Conservation (phyloP, 352 stramenopile species). For the Pythium aquatile region DNA sequence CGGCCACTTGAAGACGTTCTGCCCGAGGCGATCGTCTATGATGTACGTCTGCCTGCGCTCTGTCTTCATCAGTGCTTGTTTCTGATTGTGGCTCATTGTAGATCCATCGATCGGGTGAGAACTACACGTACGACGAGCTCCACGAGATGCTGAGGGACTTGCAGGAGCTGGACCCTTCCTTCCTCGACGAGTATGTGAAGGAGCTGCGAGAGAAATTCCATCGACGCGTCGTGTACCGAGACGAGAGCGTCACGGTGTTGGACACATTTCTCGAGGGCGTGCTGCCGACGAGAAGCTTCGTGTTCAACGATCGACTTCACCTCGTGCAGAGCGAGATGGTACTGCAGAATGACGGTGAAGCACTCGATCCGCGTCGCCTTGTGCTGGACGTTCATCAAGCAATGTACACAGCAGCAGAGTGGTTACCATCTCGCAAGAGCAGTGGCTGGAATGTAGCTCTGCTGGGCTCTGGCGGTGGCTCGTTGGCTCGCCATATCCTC, state of each 20-base stretch:
- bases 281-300: conserved; percentile 50
- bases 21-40: conserved; percentile 57
- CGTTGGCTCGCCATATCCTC: conserved; percentile 57
- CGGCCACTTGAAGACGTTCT: conserved; percentile 58
- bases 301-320: conserved; percentile 73
- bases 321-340: conserved; percentile 74
- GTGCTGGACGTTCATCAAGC: conserved; percentile 70
- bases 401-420: conserved; percentile 44
- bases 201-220: conserved; percentile 62
- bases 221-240: conserved; percentile 44
- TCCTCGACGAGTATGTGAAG: conserved; percentile 53
- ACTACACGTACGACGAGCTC: conserved; percentile 72
- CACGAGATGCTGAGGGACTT: conserved; percentile 58
- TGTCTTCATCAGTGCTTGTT: background rate
- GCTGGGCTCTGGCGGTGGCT: conserved; percentile 54
- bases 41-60: conserved; percentile 32
- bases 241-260: conserved; percentile 59
- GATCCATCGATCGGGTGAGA: conserved; percentile 74
- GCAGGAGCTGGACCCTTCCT: conserved; percentile 48
- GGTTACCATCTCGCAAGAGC: conserved; percentile 15
- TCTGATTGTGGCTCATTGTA: conserved; percentile 12
- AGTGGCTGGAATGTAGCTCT: conserved; percentile 34
- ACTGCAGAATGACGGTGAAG: conserved; percentile 19
- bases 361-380: conserved; percentile 44
- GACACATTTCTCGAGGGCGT: conserved; percentile 48